phyloP scores from a whole-genome alignment of 306 rosid species.

The Begonia fuchsioides region DNA sequence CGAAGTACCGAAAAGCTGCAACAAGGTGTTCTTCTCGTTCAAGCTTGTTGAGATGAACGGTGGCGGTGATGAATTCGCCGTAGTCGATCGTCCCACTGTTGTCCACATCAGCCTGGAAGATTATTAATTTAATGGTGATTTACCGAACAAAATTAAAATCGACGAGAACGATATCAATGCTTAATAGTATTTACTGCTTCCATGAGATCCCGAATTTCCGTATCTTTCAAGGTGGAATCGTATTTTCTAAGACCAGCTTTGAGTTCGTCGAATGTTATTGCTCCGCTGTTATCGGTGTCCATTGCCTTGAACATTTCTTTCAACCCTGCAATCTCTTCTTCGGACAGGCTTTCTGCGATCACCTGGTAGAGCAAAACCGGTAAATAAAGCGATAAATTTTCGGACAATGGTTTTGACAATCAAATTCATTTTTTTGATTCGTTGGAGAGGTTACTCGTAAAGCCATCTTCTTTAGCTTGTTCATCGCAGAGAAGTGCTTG shows the following conservation, averaged over 20 bases:
- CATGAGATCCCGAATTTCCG: slow-evolving; percentile 73
- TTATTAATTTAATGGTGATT: slow-evolving; percentile 22
- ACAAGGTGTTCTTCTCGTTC: slow-evolving; percentile 71
- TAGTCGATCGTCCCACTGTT: slow-evolving; percentile 69
- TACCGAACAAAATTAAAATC: slow-evolving; percentile 3
- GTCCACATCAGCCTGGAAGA: slow-evolving; percentile 64
- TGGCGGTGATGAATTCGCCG: slow-evolving; percentile 69
- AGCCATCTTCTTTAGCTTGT: no score
- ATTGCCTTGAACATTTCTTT: slow-evolving; percentile 64
- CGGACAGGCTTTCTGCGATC: slow-evolving; percentile 66
- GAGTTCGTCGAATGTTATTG: slow-evolving; percentile 70
- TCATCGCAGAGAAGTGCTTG: no score
- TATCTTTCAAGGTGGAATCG: slow-evolving; percentile 68
- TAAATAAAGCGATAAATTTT: no score
- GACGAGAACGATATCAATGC: not conserved
- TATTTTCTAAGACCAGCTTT: slow-evolving; percentile 77
- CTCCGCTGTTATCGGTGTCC: slow-evolving; percentile 74
- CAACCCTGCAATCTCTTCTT: slow-evolving; percentile 75
- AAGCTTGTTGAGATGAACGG: slow-evolving; percentile 68
- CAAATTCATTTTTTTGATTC: no score
- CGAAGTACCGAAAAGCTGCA: slow-evolving; percentile 65
- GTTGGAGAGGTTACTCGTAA: no score
- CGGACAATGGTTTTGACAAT: no score
- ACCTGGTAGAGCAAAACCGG: slow-evolving; percentile 18
- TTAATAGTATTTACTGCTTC: slow-evolving; percentile 32